phyloP scores from a whole-genome alignment of 2,329 filamentous ascomycete species.

The Fusarium sp. region DNA sequence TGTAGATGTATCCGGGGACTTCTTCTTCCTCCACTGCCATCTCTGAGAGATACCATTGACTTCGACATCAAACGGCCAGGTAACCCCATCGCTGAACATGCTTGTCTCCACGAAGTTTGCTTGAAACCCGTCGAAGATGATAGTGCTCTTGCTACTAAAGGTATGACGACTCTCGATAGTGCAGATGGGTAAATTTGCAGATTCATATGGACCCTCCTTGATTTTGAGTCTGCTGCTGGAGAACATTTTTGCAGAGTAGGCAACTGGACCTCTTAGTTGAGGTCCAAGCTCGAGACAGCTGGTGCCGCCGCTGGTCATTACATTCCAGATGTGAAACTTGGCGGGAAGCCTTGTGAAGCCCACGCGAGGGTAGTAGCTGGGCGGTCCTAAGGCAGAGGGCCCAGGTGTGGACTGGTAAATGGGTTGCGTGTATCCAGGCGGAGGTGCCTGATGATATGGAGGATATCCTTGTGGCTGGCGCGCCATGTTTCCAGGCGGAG shows the following conservation, averaged over 20 bases:
- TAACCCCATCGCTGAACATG: neutral
- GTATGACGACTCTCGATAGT: slow-evolving; percentile 3
- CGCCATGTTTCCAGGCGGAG: neutral
- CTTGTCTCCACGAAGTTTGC: neutral
- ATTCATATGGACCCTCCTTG: slow-evolving; percentile 4
- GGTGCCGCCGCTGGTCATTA: neutral
- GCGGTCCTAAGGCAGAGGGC: neutral
- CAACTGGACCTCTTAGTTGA: neutral
- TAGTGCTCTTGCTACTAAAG: neutral
- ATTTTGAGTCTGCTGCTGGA: slow-evolving; percentile 12
- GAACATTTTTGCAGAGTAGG: slow-evolving; percentile 14
- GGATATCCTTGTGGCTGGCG: too few relatives aligned
- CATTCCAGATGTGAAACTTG: slow-evolving; percentile 7
- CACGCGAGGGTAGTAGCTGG: neutral
- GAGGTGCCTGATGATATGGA: neutral
- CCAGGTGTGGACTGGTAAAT: neutral
- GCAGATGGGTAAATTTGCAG: neutral
- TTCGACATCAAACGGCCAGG: neutral
- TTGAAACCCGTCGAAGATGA: neutral
- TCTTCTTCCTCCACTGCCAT: slow-evolving; percentile 7
- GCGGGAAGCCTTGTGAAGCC: neutral
- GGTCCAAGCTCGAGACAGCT: neutral
- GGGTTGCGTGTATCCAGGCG: neutral
- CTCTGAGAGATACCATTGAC: neutral
- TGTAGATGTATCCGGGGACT: neutral